Base-by-base conservation (phyloP, 2,329 filamentous ascomycete species). In the Phialophora verrucosa region DNA sequence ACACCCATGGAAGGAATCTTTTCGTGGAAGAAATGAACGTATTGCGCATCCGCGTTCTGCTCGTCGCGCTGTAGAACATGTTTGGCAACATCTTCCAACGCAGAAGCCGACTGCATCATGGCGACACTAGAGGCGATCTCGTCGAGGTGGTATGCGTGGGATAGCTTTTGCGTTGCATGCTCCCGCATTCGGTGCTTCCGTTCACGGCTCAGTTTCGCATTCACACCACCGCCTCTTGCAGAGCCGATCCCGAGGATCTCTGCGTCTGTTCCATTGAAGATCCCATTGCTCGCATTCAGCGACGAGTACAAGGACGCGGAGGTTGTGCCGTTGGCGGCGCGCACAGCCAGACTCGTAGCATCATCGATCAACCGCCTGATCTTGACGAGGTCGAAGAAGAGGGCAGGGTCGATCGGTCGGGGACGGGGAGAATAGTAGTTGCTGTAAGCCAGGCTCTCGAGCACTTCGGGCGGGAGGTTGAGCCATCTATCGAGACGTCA, bases 1-100 rank as follows among this genome's bases (percentile, higher is more conserved):
- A 95, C 81, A 75, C 90, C 88, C 50, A 90, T 82, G 49, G 88
- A 90, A 1, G 91, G 90, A 29, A 95, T 93, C 84, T 94, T 95
- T 78, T 96, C 91, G 78, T 94, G 91, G 77, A 96, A 96, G 79
- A 94, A 95, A 75, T 95, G 90, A n/a, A 95, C 92, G 75, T 95
- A 95, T 77, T 90, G 90, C 31, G 91, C 92, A 74, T 95, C 90
- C 51, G 83, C 78, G 74, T 93, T 88, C 59, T 83, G 76, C n/a
- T 87, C 83, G 67, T 86, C 88, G 67, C 91, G 84, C 75, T 91
- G 87, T 68, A 95, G 79, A 35, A 96, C 91, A 68, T 90, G 81
- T 5, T 85, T 83, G 2, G 90, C 91, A 2, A 95, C 89, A 65
- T 92, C 90, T 72, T 95, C 91, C 12, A 96, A 80, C 0, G 90